Percentiles rank a stretch among this genome's conserved stretches.
These are phyloP conservation scores for Hsuehochloa calcarea DNA, from an alignment of 176 grass and related monocot species.

Conservation along the genomic window DNA sequence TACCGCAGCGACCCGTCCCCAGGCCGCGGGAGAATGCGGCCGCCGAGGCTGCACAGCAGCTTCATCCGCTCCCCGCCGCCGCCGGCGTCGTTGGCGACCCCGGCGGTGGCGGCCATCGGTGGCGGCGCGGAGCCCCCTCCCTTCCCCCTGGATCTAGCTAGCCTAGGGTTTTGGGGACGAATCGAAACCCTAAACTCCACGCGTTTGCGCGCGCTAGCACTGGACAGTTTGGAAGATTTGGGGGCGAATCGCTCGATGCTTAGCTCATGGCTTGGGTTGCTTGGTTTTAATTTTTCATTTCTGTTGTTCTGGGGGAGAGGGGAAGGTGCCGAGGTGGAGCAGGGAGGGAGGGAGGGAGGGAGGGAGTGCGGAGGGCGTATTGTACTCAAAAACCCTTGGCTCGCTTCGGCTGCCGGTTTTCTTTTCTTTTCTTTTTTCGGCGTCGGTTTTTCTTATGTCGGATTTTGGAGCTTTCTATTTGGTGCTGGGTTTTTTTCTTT, in stretches of 20 bases:
- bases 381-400: constrained; percentile 46
- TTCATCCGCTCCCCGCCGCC: constrained; percentile 49
- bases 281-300: not conserved
- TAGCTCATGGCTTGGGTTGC: not conserved
- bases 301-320: not conserved
- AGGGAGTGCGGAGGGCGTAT: not conserved
- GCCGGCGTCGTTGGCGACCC: constrained; percentile 22
- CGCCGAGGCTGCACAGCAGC: constrained; percentile 82
- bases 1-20: constrained; percentile 87
- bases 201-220: not conserved
- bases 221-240: not conserved
- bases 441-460: constrained; percentile 26
- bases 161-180: constrained; percentile 13
- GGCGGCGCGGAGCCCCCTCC: not conserved
- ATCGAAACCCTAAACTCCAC: constrained; percentile 12
- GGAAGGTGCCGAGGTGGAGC: too few species aligned
- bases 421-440: not conserved
- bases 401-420: constrained; percentile 29
- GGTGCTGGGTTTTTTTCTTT: not conserved
- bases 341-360: not conserved
- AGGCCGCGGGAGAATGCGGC: constrained; percentile 83
- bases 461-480: constrained; percentile 6
- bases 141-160: constrained; percentile 30
- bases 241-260: not conserved
- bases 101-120: constrained; percentile 52